These are phyloP conservation scores for Microthyrium microscopicum DNA, from an alignment of 2,329 filamentous ascomycete genomes.

Conservation along the genomic window DNA sequence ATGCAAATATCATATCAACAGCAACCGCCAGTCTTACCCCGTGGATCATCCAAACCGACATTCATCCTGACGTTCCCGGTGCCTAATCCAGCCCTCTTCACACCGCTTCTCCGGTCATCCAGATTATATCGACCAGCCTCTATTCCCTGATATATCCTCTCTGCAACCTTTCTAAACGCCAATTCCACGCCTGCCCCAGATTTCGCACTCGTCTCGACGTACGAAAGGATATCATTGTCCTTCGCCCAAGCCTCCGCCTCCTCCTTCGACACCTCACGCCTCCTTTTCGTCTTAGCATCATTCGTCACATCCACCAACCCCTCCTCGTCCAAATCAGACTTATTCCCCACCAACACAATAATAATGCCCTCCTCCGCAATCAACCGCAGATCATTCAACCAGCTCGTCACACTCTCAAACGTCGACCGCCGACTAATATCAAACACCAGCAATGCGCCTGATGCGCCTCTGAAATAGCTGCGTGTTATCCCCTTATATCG, in stretches of 20 bases:
- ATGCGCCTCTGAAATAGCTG: constrained; percentile 78
- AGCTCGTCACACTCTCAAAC: constrained; percentile 76
- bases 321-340: constrained; percentile 56
- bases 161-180: constrained; percentile 83
- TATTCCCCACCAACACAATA: constrained; percentile 89
- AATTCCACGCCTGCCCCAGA: constrained; percentile 85
- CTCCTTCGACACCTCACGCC: constrained; percentile 51
- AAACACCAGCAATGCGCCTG: constrained; percentile 72
- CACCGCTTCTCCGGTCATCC: constrained; percentile 79
- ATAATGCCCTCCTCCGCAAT: constrained; percentile 95
- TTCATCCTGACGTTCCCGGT: no score
- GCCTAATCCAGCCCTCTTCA: constrained; percentile 69
- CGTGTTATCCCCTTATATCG: constrained; percentile 94
- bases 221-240: constrained; percentile 72
- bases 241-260: constrained; percentile 86
- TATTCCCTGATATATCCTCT: constrained; percentile 93
- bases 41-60: no score
- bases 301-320: constrained; percentile 18
- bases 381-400: constrained; percentile 83
- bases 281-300: constrained; percentile 9
- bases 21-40: no score
- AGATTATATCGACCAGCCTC: constrained; percentile 89
- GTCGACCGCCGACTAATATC: constrained; percentile 78
- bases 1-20: no score
- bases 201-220: constrained; percentile 94